Evolutionary conservation across 2,329 filamentous ascomycete genomes (phyloP), one percentile per base, ranked within the genome.

Genomic region (Phyllosticta capitalensis): DNA sequence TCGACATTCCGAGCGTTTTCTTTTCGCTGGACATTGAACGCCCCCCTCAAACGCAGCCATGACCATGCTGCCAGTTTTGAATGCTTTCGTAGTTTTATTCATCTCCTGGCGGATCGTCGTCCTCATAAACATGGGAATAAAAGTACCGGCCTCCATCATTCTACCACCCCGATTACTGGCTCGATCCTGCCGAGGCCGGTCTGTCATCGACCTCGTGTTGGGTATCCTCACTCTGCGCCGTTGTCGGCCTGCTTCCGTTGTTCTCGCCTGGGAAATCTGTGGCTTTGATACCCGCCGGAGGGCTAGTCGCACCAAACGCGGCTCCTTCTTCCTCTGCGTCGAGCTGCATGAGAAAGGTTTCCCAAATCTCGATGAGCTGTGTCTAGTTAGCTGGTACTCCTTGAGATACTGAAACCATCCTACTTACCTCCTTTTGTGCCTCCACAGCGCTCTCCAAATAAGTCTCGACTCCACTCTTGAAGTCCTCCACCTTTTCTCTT

Each of bases 401-500:
- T 24, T 9, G 21, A 58, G 17, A 51, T 20, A 49, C 50, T 52
- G 50, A 17, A 30, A 22, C 52, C 53, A 53, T 17, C 14, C 14
- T 53, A 56, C 83, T 74, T 72, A 94, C 92, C 86, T 99, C 94
- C 76, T 99, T 99, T 77, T 99, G 94, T 59, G 92, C 94, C 75
- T 99, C 94, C 3, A 99, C 91, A 3, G 94, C 90, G 68, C 94
- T 92, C 78, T 99, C 94, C 67, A 99, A 75, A 75, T 96, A 99
- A 1, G 94, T 99, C 78, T 99, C 94, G 1, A 99, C 92, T 0
- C 92, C 92, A 63, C 89, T 60, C 80, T 99, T 99, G 75, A 99
- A 99, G 71, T 99, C 94, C 71, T 99, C 94, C 2, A 99, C 94
- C 79, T 99, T 99, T 75, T 99, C 94, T 67, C 83, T 84, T 76